Base-by-base conservation (phyloP, 176 grass and related monocot genomes). In the Oryza glaberrima region DNA sequence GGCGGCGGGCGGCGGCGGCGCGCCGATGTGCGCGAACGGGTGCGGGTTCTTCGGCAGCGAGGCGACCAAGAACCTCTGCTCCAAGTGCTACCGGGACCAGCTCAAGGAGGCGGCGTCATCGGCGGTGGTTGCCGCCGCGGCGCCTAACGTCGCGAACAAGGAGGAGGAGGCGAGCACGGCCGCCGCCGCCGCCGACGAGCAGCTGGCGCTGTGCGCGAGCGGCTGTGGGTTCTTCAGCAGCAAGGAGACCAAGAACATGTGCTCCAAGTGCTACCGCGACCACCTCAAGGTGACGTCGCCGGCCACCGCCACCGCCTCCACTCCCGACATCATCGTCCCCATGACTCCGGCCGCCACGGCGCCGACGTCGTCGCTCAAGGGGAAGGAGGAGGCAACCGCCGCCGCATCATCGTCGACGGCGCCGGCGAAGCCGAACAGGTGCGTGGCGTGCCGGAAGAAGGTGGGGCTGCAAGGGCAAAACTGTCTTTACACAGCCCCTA, bases 201-300 rank as follows among this genome's bases (percentile, higher is more conserved):
- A 0, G 1, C 11, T 44, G 7, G 16, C 35, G 65, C 70, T 65
- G 63, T 90, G 91, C 74, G 52, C 64, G 30, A 88, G 79, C 82
- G 77, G 67, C 43, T 90, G 78, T 52, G 88, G 88, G 1, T 85
- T 88, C 82, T 93, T 80, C 88, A 88, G 91, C 2, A 88, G 68
- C 35, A 19, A 52, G 17, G 78, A 52, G 6, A 90, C 63, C 63
- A 81, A 79, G 13, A 65, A 79, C 64, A 5, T 88, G 52, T 93
- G 85, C 74, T 90, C 88, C 64, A 85, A 73, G 73, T 90, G 88
- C 73, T 93, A 88, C 82, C 69, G 25, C 4, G 43, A 79, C 0
- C 66, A 84, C 72, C 61, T 54, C 73, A 80, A 78, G 52, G 16
- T 1, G 16, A 2, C 4, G 51, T 3, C 38, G 10, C 10, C 70